Evolutionary conservation across 2,329 filamentous ascomycete species (phyloP), one percentile per base, ranked within the genome.

Genomic region (Penicillium sp.): DNA sequence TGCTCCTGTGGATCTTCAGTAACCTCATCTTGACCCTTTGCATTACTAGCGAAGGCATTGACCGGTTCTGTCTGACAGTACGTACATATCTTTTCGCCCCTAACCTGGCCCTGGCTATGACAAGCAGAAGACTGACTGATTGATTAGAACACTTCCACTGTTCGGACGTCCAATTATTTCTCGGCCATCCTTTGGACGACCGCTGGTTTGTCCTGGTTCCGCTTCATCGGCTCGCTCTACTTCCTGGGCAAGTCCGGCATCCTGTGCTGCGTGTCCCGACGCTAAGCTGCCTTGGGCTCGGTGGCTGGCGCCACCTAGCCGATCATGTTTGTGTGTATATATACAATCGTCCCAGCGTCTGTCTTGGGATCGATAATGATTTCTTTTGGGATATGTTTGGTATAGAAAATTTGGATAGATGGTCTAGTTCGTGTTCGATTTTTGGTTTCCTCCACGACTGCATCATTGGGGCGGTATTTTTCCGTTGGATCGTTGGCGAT

Each of bases 161-260:
- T 79, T 30, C 88, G 94, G 76, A 97, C 92, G n/a, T 88, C 88
- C 49, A 86, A 85, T 73, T 98, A 95, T 85, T 98, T 98, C 89
- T 88, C 90, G 78, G 89, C 92, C 75, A 84, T 98, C 64, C 85
- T 98, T 69, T 96, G 92, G 82, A 88, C 92, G 42, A 98, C 93
- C 3, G 93, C 93, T 37, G 85, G 85, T 53, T 82, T 98, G 69
- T 91, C 92, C 3, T 74, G 96, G 56, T 81, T 97, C 77, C 91
- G 94, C 69, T 98, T 98, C 84, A 82, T 91, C 63, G 94, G 94
- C 68, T 96, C 94, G 81, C 75, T 86, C 71, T 97, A 91, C 91
- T 98, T 97, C 89, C 82, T 98, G 71, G 92, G 92, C 76, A 91
- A 89, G 83, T 95, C 92, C 56, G 94, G 94, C 78, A 88, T 97